Conservation (phyloP, 768 basidiomycete genomes). For the Coprinellus micaceus region DNA sequence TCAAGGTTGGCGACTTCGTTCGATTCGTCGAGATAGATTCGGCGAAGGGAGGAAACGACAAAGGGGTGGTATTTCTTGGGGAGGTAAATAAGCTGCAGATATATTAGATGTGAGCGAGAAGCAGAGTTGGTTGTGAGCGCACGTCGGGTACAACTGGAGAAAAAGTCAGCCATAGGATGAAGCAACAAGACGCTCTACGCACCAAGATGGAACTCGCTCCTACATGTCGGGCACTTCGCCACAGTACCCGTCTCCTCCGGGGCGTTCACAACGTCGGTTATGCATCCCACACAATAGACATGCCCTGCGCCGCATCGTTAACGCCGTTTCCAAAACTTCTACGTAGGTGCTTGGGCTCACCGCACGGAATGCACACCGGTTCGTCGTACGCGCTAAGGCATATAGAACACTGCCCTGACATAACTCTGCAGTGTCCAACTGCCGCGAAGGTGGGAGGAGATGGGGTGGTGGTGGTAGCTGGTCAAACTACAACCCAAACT, state of each 20-base stretch:
- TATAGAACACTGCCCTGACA: slow-evolving; percentile 45
- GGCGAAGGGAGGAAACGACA: slow-evolving; percentile 37
- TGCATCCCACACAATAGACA: slow-evolving; percentile 57
- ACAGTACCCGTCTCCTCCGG: slow-evolving; percentile 30
- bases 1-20: background rate
- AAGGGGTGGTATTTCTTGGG: slow-evolving; percentile 44
- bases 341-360: slow-evolving; percentile 31
- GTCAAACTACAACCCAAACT: too few species aligned
- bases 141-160: slow-evolving; percentile 41
- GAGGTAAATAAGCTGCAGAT: slow-evolving; percentile 27
- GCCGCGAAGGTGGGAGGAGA: too few species aligned
- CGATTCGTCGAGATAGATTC: slow-evolving; percentile 13
- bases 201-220: slow-evolving; percentile 53
- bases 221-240: slow-evolving; percentile 59
- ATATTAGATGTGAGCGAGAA: slow-evolving; percentile 19
- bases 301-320: slow-evolving; percentile 41
- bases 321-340: background rate
- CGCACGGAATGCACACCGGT: slow-evolving; percentile 61
- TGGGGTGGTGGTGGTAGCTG: too few species aligned
- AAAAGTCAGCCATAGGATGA: background rate
- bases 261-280: slow-evolving; percentile 39
- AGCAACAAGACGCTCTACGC: slow-evolving; percentile 13
- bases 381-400: slow-evolving; percentile 50
- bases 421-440: background rate
- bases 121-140: slow-evolving; percentile 19